phyloP scores from a whole-genome alignment of 257 asterid species.

The Fraxinus excelsior region DNA sequence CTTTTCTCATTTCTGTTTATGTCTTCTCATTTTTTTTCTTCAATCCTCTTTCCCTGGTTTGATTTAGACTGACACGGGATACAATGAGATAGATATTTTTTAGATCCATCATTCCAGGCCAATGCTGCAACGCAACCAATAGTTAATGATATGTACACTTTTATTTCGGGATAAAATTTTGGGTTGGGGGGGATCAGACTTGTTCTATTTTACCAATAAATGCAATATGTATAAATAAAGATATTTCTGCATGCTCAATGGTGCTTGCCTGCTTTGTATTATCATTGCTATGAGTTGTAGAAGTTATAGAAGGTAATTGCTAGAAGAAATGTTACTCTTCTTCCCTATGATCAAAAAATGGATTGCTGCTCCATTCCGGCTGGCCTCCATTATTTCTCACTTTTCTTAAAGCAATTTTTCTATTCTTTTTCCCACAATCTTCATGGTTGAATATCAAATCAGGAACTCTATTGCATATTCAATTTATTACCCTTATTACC shows the following conservation, averaged over 20 bases:
- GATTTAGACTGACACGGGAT: neutral
- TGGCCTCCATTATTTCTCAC: constrained; percentile 1
- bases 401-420: neutral
- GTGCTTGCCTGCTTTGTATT: neutral
- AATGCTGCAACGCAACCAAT: neutral
- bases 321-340: neutral
- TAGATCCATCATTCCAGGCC: neutral
- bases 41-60: neutral
- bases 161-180: neutral
- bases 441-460: constrained; percentile 16
- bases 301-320: neutral
- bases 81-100: neutral
- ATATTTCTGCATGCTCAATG: neutral
- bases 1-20: neutral
- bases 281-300: neutral
- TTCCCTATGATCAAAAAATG: neutral
- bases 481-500: constrained; percentile 5
- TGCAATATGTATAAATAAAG: neutral
- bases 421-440: neutral
- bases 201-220: neutral
- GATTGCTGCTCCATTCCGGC: neutral
- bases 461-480: constrained; percentile 18
- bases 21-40: neutral
- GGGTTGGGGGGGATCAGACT: neutral
- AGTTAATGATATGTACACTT: neutral